A percentile compares a stretch with the other conserved stretches of the same genome.
Evolutionary conservation across 2,329 filamentous ascomycete species (phyloP).

Genomic region (Coniochaeta pulveracea): DNA sequence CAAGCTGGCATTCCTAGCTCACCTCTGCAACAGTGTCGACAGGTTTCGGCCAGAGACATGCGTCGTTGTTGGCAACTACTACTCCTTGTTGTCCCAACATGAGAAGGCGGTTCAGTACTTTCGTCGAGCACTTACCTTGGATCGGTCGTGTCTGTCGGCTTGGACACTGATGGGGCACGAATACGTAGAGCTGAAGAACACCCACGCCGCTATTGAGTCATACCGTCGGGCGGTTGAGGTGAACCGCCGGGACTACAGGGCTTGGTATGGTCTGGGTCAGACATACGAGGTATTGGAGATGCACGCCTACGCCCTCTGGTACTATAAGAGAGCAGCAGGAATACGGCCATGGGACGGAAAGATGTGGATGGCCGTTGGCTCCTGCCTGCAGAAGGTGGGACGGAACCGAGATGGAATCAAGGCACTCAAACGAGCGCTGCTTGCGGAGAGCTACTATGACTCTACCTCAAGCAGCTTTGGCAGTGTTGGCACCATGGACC

Average conservation of each 20-base stretch:
- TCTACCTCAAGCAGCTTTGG: conserved; percentile 41
- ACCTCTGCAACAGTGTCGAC: conserved; percentile 82
- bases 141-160: conserved; percentile 81
- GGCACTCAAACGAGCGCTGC: conserved; percentile 81
- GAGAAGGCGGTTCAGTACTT: conserved; percentile 99
- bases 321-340: conserved; percentile 91
- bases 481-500: conserved; percentile 33
- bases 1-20: conserved; percentile 84
- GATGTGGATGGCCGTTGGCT: conserved; percentile 96
- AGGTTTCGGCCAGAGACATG: conserved; percentile 96
- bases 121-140: conserved; percentile 78
- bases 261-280: conserved; percentile 95
- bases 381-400: conserved; percentile 82
- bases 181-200: conserved; percentile 97
- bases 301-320: conserved; percentile 94
- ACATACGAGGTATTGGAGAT: conserved; percentile 97
- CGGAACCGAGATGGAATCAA: conserved; percentile 86
- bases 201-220: conserved; percentile 92
- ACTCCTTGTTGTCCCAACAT: conserved; percentile 85
- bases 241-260: conserved; percentile 90
- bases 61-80: conserved; percentile 95
- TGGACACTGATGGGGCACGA: conserved; percentile 99
- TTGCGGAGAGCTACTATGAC: conserved; percentile 81
- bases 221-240: conserved; percentile 93
- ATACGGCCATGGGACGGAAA: conserved; percentile 94